These are phyloP conservation scores for Phytophthora tubulina DNA, from an alignment of 352 stramenopile species.

Conservation along the genomic window DNA sequence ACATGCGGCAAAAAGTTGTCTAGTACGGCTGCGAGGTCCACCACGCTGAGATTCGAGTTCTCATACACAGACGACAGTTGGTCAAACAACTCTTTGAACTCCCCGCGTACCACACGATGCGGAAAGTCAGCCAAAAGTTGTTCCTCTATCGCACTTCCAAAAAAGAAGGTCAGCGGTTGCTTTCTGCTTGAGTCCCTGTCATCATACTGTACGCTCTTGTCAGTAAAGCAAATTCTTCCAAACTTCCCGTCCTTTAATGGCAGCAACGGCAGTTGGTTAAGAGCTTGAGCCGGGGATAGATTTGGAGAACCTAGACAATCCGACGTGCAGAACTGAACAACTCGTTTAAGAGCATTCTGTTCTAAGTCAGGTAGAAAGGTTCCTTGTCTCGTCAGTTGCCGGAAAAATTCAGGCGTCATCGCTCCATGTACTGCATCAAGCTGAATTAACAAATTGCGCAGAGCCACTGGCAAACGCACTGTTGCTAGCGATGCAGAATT, in stretches of 20 bases:
- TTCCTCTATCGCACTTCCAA: slow-evolving; percentile 58
- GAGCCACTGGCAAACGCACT: slow-evolving; percentile 42
- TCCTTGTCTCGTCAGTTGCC: slow-evolving; percentile 45
- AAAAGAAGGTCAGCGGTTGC: slow-evolving; percentile 46
- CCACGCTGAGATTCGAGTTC: slow-evolving; percentile 53
- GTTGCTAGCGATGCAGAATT: slow-evolving; percentile 39
- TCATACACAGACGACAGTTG: slow-evolving; percentile 50
- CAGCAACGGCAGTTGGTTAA: slow-evolving; percentile 58
- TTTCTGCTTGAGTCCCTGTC: slow-evolving; percentile 9
- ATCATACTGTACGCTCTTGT: slow-evolving; percentile 11
- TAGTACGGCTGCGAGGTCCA: slow-evolving; percentile 45
- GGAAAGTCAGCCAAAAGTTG: slow-evolving; percentile 57
- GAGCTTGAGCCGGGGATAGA: slow-evolving; percentile 16
- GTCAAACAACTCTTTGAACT: slow-evolving; percentile 63
- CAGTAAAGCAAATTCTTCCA: slow-evolving; percentile 41
- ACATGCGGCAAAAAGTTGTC: slow-evolving; percentile 56
- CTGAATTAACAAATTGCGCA: slow-evolving; percentile 60
- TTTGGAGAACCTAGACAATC: slow-evolving; percentile 36
- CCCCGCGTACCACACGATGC: slow-evolving; percentile 44
- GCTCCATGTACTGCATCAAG: slow-evolving; percentile 57
- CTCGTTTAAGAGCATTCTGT: slow-evolving; percentile 33
- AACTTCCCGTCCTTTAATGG: slow-evolving; percentile 58
- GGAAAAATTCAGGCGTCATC: slow-evolving; percentile 69
- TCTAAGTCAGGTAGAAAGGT: slow-evolving; percentile 51
- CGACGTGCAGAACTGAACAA: slow-evolving; percentile 63